Base-by-base conservation (phyloP, 345 rosid genomes). In the Populus simonii region DNA sequence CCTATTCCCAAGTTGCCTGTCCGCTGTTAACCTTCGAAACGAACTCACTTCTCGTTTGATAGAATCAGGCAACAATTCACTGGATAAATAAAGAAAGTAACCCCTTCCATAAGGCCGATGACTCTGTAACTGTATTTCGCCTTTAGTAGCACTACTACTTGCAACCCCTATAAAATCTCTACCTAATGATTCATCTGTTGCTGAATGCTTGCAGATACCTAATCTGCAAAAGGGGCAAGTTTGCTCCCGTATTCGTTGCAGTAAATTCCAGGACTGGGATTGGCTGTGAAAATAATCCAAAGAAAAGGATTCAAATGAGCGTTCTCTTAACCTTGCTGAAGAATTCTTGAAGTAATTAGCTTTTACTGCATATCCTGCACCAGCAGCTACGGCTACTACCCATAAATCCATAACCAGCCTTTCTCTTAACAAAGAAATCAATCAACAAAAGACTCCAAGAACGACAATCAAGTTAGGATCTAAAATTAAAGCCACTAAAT, bases 351-450 rank as follows among this genome's bases (percentile, higher is more conserved):
- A 80, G 73, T 82, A 80, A 72, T 80, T 84, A 5, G 84, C 86
- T 15, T 75, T 75, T 23, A 45, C 78, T 18, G 70, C 35, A 71
- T 82, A 86, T 9, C 86, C 79, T 0, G 83, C 84, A 2, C 86
- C 89, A 38, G 86, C 78, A 72, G 86, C 82, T 51, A 86, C 89
- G 71, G 86, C 89, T n/a, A 84, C 83, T 16, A 81, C 70, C 89
- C 87, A 87, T 51, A 79, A 71, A 59, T 84, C 89, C 87, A 86
- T 86, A 20, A 31, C 39, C 55, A 68, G 69, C 63, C 75, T 41
- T 74, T 33, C 39, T 53, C 38, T 57, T 8, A 47, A 49, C 41
- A 13, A 47, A 20, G 18, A 71, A 71, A 55, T n/a, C 11, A 55
- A 22, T 55, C 25, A 7, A 8, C 61, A 55, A 55, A 1, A 55